These are phyloP conservation scores for Leishmania major DNA, from an alignment of 208 protist genomes.

Conservation along the genomic window DNA sequence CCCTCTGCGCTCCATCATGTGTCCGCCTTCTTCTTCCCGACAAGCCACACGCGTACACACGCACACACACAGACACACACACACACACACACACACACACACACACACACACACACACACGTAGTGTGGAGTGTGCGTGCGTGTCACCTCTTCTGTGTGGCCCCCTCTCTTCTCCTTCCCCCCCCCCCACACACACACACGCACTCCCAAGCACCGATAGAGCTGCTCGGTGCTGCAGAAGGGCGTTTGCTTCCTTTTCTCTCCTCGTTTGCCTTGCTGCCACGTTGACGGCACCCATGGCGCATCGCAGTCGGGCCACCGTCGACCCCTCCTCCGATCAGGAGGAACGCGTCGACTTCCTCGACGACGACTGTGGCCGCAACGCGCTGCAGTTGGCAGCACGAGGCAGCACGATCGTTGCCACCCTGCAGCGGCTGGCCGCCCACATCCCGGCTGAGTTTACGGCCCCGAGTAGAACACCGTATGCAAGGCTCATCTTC, in stretches of 20 bases:
- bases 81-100: background rate
- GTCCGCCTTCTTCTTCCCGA: background rate
- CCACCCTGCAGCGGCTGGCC: slow-evolving; percentile 91
- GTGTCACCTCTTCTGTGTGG: background rate
- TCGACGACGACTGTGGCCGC: slow-evolving; percentile 93
- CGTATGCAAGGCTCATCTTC: slow-evolving; percentile 90
- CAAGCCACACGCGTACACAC: background rate
- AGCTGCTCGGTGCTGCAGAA: background rate
- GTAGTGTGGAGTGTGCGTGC: background rate
- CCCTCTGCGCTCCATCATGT: background rate
- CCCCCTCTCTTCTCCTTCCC: no score
- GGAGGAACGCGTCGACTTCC: slow-evolving; percentile 49
- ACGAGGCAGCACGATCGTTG: slow-evolving; percentile 93
- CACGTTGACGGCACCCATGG: background rate
- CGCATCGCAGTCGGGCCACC: background rate
- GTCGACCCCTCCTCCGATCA: background rate
- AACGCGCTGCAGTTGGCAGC: slow-evolving; percentile 90
- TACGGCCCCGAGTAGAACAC: slow-evolving; percentile 38
- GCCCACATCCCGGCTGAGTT: slow-evolving; percentile 94
- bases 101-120: background rate
- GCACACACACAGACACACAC: background rate
- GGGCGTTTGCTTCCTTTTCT: background rate
- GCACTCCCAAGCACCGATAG: background rate
- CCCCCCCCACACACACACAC: background rate
- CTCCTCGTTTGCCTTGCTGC: background rate